Percentiles rank a stretch among this genome's conserved stretches.
These are phyloP conservation scores for Calocera cornea DNA, from an alignment of 768 basidiomycete species.

Conservation along the genomic window DNA sequence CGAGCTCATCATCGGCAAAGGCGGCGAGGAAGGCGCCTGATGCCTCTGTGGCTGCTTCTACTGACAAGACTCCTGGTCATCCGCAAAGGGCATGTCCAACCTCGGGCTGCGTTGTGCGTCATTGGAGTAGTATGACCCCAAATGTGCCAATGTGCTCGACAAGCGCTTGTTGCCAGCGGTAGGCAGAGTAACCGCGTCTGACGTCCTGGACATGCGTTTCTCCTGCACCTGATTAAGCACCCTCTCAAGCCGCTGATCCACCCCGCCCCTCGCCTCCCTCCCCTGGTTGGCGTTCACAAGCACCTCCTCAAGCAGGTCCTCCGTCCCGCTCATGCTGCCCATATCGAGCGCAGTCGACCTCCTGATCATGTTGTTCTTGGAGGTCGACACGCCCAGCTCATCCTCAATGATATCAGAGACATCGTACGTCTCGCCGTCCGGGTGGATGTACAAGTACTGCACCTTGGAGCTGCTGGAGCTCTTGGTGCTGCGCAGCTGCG, in stretches of 20 bases:
- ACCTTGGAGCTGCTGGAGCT: conserved; percentile 38
- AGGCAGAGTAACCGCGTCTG: background rate
- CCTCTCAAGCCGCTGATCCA: background rate
- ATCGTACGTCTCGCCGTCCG: conserved; percentile 82
- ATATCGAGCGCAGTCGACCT: background rate
- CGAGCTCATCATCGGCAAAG: background rate
- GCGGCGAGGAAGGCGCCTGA: background rate
- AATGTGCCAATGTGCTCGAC: background rate
- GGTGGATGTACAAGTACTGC: conserved; percentile 87
- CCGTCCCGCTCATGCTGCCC: background rate
- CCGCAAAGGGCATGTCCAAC: background rate
- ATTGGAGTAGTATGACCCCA: background rate
- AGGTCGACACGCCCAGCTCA: conserved; percentile 47
- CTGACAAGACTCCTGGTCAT: background rate
- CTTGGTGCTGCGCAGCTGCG: conserved; percentile 70
- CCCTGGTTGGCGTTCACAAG: background rate
- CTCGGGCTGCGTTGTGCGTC: background rate
- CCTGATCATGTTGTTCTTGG: background rate
- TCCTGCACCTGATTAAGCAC: background rate
- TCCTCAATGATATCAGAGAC: conserved; percentile 87
- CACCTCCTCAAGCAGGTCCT: background rate
- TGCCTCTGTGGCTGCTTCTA: background rate
- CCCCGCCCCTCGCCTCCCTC: background rate
- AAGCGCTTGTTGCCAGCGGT: background rate
- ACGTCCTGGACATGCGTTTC: background rate